Evolutionary conservation across 768 basidiomycete genomes (phyloP), one percentile per base, ranked within the genome.

Genomic region (Tylopilus intermedius): DNA sequence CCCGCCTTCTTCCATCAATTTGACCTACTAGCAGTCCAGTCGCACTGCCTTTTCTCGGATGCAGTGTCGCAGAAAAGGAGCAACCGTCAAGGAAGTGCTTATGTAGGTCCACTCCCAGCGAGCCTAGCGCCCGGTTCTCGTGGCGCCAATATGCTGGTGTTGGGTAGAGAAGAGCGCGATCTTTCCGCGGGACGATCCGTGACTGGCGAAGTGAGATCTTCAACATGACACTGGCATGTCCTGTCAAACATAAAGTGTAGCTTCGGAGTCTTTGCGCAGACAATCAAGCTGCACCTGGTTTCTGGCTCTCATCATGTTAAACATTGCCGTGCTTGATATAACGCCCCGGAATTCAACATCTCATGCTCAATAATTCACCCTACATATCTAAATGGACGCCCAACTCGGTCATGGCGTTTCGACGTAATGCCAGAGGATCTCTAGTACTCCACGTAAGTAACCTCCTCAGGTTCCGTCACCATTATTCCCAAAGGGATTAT

Each of bases 141-240:
- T 48, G 14, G 15, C 21, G 14, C 15, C n/a, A 35, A 48, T 38
- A n/a, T 7, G 24, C n/a, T 39, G 27, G 21, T 21, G 22, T 37
- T 29, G 22, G 33, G 42, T 30, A 24, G 35, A 15, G 47, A 51
- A 55, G 45, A 22, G 26, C 24, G 39, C 49, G 39, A 46, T 45
- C 9, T 27, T 33, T 51, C 9, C 54, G 45, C 21, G 41, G 29
- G 53, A 50, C 51, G 53, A 64, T 62, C 55, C 55, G 48, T 52
- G 50, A 57, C 43, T 24, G 48, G 44, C 33, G 41, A 56, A 49
- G 30, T 33, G 35, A 50, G 52, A 63, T 64, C 39, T 52, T 45
- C 58, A 27, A 39, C 11, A 11, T 52, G 22, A 42, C 45, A 50
- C 26, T n/a, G n/a, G n/a, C n/a, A n/a, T n/a, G 37, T 24, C 35